Evolutionary conservation across 345 rosid species (phyloP).

Genomic region (Eutrema heterophyllum): DNA sequence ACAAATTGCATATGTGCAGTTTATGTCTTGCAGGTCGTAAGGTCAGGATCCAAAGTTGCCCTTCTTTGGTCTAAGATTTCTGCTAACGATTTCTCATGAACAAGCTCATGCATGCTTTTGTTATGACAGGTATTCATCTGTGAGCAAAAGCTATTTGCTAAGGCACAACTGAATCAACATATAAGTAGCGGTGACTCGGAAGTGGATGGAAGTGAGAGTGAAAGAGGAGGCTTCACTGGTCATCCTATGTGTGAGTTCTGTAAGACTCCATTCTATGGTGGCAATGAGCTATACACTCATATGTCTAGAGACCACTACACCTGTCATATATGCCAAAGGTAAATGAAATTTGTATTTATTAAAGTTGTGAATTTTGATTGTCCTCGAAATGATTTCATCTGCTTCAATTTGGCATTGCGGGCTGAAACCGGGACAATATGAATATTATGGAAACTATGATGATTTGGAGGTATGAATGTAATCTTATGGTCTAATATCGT

Average conservation of each 20-base stretch:
- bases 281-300: slow-evolving; percentile 75
- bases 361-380: neutral
- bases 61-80: neutral
- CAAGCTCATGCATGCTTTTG: neutral
- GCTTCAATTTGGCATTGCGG: slow-evolving; percentile 35
- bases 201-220: slow-evolving; percentile 90
- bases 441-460: slow-evolving; percentile 77
- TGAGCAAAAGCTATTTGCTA: slow-evolving; percentile 78
- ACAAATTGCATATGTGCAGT: slow-evolving; percentile 72
- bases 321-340: slow-evolving; percentile 94
- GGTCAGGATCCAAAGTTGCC: slow-evolving; percentile 32
- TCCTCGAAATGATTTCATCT: neutral
- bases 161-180: slow-evolving; percentile 73
- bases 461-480: slow-evolving; percentile 57
- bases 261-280: slow-evolving; percentile 73
- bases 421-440: slow-evolving; percentile 80
- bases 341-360: neutral
- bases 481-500: neutral
- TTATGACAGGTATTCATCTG: slow-evolving; percentile 65
- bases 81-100: neutral
- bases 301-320: slow-evolving; percentile 88
- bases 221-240: slow-evolving; percentile 89
- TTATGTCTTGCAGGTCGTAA: slow-evolving; percentile 89
- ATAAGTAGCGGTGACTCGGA: slow-evolving; percentile 76
- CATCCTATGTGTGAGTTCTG: slow-evolving; percentile 93